Base-by-base conservation (phyloP, 257 asterid genomes). In the Penstemon davidsonii region DNA sequence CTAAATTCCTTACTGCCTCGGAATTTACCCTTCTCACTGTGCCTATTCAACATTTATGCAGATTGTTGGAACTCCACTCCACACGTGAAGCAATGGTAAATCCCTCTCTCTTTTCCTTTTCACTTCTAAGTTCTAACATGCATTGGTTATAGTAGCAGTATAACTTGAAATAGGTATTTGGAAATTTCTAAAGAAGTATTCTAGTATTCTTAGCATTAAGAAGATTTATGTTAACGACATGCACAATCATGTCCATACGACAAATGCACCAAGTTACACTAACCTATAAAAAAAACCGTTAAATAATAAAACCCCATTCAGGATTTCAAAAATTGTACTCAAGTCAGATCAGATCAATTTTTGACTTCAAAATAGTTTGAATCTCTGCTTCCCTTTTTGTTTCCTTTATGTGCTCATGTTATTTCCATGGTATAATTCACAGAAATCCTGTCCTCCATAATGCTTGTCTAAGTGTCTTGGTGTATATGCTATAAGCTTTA, bases 61-160 rank as follows among this genome's bases (percentile, higher is more conserved):
- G 98, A 84, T 86, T 92, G 96, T 85, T 92, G 98, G 98, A 82
- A 56, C 70, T 79, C 85, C 66, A 92, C 92, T 45, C 92, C 92
- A 36, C 91, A 82, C 62, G 85, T 92, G 73, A 83, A 82, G 55
- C 89, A 92, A 79, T 92, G 98, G 98, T 87, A 79, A 64, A 53
- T 60, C 43, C 60, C 33, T 25, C 33, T 25, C 33, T 25, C 33
- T 65, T 72, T 40, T 19, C 71, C 64, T 50, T 71, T 62, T 70
- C 44, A 50, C 44, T 60, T 64, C 4, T 57, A 42, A 50, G 40
- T 60, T 64, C 4, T 57, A 42, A 44, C 56, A 49, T 70, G 49
- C 74, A 18, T 67, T 38, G 41, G 38, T 36, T 68, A 70, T 59
- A 57, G 42, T 13, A 56, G 62, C 62, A 37, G 37, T 39, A 15